Evolutionary conservation across 2,329 filamentous ascomycete species (phyloP).

Genomic region (Fragosphaeria purpurea): DNA sequence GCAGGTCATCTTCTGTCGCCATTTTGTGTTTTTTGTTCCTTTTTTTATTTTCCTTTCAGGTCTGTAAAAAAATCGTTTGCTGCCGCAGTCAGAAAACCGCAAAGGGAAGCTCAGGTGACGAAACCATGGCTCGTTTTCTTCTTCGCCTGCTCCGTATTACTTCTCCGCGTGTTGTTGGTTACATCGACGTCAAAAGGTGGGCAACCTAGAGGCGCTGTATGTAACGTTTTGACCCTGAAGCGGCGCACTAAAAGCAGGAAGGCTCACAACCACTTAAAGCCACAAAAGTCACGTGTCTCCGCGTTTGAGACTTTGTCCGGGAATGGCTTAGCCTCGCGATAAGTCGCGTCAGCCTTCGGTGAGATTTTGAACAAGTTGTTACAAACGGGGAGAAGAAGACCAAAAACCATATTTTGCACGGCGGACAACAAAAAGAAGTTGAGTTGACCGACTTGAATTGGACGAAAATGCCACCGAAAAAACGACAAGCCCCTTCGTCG

Average conservation of each 20-base stretch:
- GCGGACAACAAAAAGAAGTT: no score
- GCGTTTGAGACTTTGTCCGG: not conserved
- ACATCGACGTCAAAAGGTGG: not conserved
- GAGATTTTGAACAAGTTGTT: no score
- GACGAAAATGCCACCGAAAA: conserved; percentile 28
- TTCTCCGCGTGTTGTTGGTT: not conserved
- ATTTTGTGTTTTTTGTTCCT: not conserved
- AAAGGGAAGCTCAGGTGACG: no score
- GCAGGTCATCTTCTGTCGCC: conserved; percentile 20
- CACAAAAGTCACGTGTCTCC: conserved; percentile 8
- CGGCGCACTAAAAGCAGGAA: no score
- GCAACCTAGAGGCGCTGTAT: not conserved
- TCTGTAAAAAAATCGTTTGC: no score
- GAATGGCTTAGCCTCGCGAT: conserved; percentile 3
- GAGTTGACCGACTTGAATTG: not conserved
- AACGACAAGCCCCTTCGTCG: conserved; percentile 24
- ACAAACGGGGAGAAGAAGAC: no score
- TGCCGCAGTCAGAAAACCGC: no score
- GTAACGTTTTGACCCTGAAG: not conserved
- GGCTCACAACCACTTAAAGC: no score
- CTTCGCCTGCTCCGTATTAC: not conserved
- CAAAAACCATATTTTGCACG: no score
- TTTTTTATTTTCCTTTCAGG: no score
- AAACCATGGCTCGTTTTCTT: no score
- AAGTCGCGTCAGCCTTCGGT: not conserved